These are phyloP conservation scores for Tolypocladium capitatum DNA, from an alignment of 2,329 filamentous ascomycete genomes.

Conservation along the genomic window DNA sequence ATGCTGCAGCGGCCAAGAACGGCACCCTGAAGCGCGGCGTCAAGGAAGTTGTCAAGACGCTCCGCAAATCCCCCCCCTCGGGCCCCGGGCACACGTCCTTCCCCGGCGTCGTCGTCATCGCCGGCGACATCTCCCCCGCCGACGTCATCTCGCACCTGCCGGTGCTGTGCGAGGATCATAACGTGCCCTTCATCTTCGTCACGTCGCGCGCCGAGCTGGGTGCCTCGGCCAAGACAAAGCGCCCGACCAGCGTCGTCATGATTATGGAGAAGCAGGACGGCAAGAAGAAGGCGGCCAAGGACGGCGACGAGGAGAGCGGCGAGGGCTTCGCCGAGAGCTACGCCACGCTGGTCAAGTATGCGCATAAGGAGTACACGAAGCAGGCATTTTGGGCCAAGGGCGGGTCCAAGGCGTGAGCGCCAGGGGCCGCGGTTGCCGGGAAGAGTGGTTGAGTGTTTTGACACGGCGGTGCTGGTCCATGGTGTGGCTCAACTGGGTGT, in stretches of 20 bases:
- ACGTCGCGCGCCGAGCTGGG: conserved; percentile 85
- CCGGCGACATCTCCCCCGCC: conserved; percentile 94
- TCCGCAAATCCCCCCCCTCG: conserved; percentile 74
- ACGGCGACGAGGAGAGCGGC: conserved; percentile 30
- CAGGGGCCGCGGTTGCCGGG: not conserved
- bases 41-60: conserved; percentile 96
- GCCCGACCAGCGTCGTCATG: conserved; percentile 95
- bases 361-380: conserved; percentile 51
- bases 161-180: conserved; percentile 95
- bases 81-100: conserved; percentile 49
- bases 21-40: conserved; percentile 95
- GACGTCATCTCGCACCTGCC: conserved; percentile 98
- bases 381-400: conserved; percentile 37
- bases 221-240: conserved; percentile 85
- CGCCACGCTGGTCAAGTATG: conserved; percentile 50
- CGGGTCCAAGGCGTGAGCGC: conserved; percentile 15
- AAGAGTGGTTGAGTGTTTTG: not conserved
- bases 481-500: conserved; percentile 18
- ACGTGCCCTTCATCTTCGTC: conserved; percentile 93
- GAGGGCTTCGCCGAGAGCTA: conserved; percentile 53
- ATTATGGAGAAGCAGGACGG: conserved; percentile 45
- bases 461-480: not conserved
- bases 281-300: conserved; percentile 31
- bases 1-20: conserved; percentile 67
- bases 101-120: conserved; percentile 75